A percentile compares a stretch with the other conserved stretches of the same genome.
These are phyloP conservation scores for Globisporangium emineosum DNA, from an alignment of 352 stramenopile species.

Conservation along the genomic window DNA sequence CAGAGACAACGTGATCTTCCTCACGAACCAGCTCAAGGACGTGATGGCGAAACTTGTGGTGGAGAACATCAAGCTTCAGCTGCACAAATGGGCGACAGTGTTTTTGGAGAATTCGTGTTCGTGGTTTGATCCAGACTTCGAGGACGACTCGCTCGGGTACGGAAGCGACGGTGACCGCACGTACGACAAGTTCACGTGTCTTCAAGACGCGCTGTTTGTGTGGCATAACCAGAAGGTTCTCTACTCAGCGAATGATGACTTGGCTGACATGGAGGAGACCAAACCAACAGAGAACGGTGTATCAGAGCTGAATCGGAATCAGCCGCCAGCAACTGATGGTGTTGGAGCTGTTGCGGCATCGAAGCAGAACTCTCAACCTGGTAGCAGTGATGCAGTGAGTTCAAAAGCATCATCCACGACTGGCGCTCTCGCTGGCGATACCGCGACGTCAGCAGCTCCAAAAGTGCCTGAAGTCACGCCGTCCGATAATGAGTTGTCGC, in stretches of 20 bases:
- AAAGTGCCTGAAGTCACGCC: slow-evolving; percentile 2
- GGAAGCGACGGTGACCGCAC: slow-evolving; percentile 40
- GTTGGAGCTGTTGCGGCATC: not conserved
- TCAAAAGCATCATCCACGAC: not conserved
- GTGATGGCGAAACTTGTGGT: slow-evolving; percentile 40
- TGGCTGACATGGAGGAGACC: slow-evolving; percentile 7
- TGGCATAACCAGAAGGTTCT: slow-evolving; percentile 62
- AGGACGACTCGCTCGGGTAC: slow-evolving; percentile 37
- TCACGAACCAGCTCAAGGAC: slow-evolving; percentile 63
- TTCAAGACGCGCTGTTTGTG: slow-evolving; percentile 70
- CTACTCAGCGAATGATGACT: slow-evolving; percentile 55
- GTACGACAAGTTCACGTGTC: slow-evolving; percentile 82
- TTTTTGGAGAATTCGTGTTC: slow-evolving; percentile 59
- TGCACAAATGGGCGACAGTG: slow-evolving; percentile 77
- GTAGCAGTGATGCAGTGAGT: not conserved
- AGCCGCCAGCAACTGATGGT: not conserved
- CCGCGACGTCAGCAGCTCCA: not conserved
- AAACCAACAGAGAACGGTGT: not conserved
- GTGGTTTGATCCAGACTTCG: slow-evolving; percentile 58
- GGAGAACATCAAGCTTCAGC: slow-evolving; percentile 62
- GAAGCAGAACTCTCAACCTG: not conserved
- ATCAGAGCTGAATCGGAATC: not conserved
- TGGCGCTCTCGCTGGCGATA: not conserved
- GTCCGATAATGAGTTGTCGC: slow-evolving; percentile 23
- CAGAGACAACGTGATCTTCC: slow-evolving; percentile 23